phyloP scores from a whole-genome alignment of 768 basidiomycete species.

The Suillus sp. region DNA sequence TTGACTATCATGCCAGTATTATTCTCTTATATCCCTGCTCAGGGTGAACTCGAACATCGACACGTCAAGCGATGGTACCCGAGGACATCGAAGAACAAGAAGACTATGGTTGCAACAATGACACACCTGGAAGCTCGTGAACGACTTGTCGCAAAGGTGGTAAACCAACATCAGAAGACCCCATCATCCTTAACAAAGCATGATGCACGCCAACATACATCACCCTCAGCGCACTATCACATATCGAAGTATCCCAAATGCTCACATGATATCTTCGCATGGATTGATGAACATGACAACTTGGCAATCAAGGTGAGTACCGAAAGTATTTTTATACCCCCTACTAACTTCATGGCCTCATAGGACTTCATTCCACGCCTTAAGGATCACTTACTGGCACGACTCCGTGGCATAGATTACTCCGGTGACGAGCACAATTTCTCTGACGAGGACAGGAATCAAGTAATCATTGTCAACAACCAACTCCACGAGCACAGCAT shows the following conservation, averaged over 20 bases:
- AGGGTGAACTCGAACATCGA: constrained; percentile 44
- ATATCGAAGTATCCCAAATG: background rate
- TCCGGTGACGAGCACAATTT: constrained; percentile 22
- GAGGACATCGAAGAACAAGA: constrained; percentile 36
- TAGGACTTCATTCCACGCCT: constrained; percentile 34
- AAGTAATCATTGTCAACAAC: constrained; percentile 29
- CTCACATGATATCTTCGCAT: background rate
- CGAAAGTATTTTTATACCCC: background rate
- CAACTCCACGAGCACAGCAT: constrained; percentile 34
- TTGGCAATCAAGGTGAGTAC: constrained; percentile 18
- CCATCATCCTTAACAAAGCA: background rate
- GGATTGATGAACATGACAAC: background rate
- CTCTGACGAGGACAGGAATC: constrained; percentile 23
- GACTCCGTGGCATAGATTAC: constrained; percentile 8
- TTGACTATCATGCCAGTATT: background rate
- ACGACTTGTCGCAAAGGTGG: constrained; percentile 24
- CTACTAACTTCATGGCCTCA: background rate
- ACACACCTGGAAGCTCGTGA: constrained; percentile 21
- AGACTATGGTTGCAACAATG: constrained; percentile 27
- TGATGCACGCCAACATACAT: background rate
- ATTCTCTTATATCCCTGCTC: background rate
- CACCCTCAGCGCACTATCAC: background rate
- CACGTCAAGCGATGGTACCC: constrained; percentile 39
- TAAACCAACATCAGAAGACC: constrained; percentile 13
- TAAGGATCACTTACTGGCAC: constrained; percentile 16